Percentiles rank a stretch among this genome's conserved stretches.
These are phyloP conservation scores for Phytomonas sp. DNA, from an alignment of 208 protist species.

Conservation along the genomic window DNA sequence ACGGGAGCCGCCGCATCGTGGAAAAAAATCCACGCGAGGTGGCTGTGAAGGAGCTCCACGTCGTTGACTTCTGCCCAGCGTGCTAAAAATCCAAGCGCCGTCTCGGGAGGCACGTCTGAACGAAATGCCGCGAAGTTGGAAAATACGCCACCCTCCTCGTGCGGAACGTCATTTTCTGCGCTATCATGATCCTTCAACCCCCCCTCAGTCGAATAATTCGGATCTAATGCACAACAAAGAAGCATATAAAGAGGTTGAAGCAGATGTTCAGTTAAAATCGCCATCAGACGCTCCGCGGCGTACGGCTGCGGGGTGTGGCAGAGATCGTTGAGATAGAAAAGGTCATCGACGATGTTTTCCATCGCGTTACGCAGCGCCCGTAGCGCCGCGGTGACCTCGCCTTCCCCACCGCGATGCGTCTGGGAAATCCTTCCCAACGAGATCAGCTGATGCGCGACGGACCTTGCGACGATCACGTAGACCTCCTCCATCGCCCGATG, in stretches of 20 bases:
- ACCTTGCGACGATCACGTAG: slow-evolving; percentile 21
- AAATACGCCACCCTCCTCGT: too few species aligned
- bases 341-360: slow-evolving; percentile 78
- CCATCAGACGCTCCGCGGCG: slow-evolving; percentile 11
- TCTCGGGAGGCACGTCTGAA: too few species aligned
- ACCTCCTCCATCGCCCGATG: slow-evolving; percentile 30
- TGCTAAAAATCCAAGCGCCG: too few species aligned
- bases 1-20: too few species aligned
- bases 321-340: slow-evolving; percentile 82
- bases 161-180: too few species aligned
- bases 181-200: too few species aligned
- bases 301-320: slow-evolving; percentile 25
- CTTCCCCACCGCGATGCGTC: not conserved
- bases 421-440: slow-evolving; percentile 16
- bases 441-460: slow-evolving; percentile 26
- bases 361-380: slow-evolving; percentile 17
- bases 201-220: too few species aligned
- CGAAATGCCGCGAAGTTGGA: too few species aligned
- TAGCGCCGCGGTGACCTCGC: not conserved
- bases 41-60: too few species aligned
- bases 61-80: too few species aligned
- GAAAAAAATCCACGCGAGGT: too few species aligned
- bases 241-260: not conserved
- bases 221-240: too few species aligned
- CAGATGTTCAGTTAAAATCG: not conserved